Percentiles rank a stretch among this genome's conserved stretches.
phyloP scores from a whole-genome alignment of 2,329 filamentous ascomycete genomes.

The Xylariaceae sp. region DNA sequence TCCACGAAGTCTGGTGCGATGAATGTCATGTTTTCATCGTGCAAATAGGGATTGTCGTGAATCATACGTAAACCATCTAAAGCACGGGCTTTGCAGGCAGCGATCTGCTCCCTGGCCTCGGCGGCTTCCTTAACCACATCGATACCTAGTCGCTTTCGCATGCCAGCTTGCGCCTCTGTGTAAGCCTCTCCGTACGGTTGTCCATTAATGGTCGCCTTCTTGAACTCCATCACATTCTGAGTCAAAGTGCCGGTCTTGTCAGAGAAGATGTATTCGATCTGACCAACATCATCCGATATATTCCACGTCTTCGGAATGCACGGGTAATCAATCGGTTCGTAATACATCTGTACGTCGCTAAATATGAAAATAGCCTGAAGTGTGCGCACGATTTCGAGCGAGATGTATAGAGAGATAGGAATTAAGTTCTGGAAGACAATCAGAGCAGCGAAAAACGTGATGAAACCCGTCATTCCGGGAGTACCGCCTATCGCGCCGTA shows the following conservation, averaged over 20 bases:
- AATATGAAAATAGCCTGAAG: slow-evolving; percentile 96
- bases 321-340: slow-evolving; percentile 87
- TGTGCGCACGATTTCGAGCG: slow-evolving; percentile 90
- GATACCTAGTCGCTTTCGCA: slow-evolving; percentile 87
- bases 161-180: slow-evolving; percentile 91
- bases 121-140: slow-evolving; percentile 78
- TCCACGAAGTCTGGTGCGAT: slow-evolving; percentile 84
- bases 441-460: slow-evolving; percentile 93
- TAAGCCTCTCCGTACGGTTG: slow-evolving; percentile 95
- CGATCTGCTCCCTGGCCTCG: slow-evolving; percentile 72
- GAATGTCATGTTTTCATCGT: slow-evolving; percentile 87
- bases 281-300: slow-evolving; percentile 94
- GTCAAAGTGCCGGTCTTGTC: slow-evolving; percentile 89
- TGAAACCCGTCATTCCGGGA: slow-evolving; percentile 78
- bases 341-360: slow-evolving; percentile 95
- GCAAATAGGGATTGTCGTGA: slow-evolving; percentile 85
- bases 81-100: slow-evolving; percentile 68
- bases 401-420: slow-evolving; percentile 96
- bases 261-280: slow-evolving; percentile 98
- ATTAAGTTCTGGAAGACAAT: slow-evolving; percentile 99
- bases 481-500: slow-evolving; percentile 75
- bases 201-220: slow-evolving; percentile 96
- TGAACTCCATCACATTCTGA: slow-evolving; percentile 98
- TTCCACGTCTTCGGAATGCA: slow-evolving; percentile 99
- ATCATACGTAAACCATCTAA: slow-evolving; percentile 68